A percentile compares a stretch with the other conserved stretches of the same genome.
Evolutionary conservation across 306 rosid genomes (phyloP).

Genomic region (Fragaria ananassa): DNA sequence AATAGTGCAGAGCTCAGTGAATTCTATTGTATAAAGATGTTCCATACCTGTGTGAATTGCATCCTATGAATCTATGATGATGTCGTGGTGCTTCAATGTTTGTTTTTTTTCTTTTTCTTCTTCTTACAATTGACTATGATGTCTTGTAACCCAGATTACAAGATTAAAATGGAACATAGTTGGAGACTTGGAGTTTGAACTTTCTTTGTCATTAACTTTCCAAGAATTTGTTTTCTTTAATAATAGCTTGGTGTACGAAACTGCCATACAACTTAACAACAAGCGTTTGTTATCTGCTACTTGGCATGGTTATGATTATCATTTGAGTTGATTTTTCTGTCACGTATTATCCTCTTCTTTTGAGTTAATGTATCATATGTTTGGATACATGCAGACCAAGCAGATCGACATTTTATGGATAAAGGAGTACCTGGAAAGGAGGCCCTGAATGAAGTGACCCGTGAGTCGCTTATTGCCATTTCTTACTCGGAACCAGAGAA

Average conservation of each 20-base stretch:
- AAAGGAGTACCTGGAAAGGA: conserved; percentile 31
- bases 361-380: not conserved
- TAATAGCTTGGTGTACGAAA: not conserved
- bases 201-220: not conserved
- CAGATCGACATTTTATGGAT: conserved; percentile 44
- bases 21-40: not conserved
- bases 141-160: not conserved
- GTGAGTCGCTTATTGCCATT: conserved; percentile 54
- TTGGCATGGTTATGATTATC: not conserved
- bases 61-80: too few relatives aligned
- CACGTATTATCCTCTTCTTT: not conserved
- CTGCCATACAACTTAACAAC: not conserved
- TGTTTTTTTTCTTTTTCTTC: not conserved
- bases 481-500: conserved; percentile 44
- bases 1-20: not conserved
- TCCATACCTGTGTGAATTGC: not conserved
- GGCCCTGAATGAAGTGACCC: conserved; percentile 46
- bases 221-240: not conserved
- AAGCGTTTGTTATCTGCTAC: not conserved
- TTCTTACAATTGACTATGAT: not conserved
- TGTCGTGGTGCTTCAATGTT: not conserved
- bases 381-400: conserved; percentile 23
- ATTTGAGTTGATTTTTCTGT: not conserved
- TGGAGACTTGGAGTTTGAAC: not conserved
- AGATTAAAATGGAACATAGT: not conserved